Evolutionary conservation across 441 rosid species (phyloP).

Genomic region (Adansonia madagascariensis): DNA sequence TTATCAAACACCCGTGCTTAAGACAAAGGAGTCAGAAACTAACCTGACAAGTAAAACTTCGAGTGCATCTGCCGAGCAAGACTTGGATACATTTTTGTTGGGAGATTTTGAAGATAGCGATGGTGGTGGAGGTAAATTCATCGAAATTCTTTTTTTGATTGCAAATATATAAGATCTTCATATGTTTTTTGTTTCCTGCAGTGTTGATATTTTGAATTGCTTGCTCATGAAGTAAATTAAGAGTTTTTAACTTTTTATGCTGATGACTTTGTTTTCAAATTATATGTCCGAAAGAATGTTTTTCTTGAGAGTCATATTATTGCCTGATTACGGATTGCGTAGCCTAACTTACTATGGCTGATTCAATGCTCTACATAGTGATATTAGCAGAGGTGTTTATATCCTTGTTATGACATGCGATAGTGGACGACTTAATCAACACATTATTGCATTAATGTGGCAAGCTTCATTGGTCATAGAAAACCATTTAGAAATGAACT

Average conservation of each 20-base stretch:
- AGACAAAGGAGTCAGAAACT: slow-evolving; percentile 38
- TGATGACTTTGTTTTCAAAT: neutral
- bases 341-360: neutral
- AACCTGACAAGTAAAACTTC: slow-evolving; percentile 43
- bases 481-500: neutral
- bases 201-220: slow-evolving; percentile 5
- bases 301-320: neutral
- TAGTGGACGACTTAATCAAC: neutral
- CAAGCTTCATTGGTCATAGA: neutral
- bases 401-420: neutral
- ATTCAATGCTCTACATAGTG: neutral
- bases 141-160: slow-evolving; percentile 1
- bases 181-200: neutral
- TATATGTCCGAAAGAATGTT: neutral
- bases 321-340: neutral
- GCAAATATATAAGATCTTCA: neutral
- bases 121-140: slow-evolving; percentile 54
- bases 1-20: slow-evolving; percentile 41
- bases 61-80: slow-evolving; percentile 51
- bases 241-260: neutral
- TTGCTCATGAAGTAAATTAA: neutral
- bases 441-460: neutral
- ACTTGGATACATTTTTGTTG: slow-evolving; percentile 63
- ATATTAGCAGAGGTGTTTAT: neutral
- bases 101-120: slow-evolving; percentile 75